These are phyloP conservation scores for Sporisorium sorghi DNA, from an alignment of 1,284 basidiomycete genomes.

Conservation along the genomic window DNA sequence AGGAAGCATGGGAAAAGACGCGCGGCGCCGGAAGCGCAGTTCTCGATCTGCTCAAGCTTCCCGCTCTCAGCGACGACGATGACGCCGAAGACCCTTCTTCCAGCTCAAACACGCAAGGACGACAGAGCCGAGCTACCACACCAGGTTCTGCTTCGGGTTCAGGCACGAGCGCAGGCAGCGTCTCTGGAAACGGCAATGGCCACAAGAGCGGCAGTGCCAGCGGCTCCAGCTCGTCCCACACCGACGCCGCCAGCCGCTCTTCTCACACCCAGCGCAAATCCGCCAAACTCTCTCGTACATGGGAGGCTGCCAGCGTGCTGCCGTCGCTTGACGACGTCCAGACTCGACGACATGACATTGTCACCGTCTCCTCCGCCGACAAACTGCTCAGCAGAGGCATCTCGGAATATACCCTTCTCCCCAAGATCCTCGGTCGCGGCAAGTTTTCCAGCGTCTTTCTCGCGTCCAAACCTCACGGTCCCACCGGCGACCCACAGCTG, in stretches of 20 bases:
- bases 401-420: constrained; percentile 68
- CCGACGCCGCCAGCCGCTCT: constrained; percentile 9
- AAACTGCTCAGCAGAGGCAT: constrained; percentile 65
- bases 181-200: constrained; percentile 3
- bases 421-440: constrained; percentile 65
- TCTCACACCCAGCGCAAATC: constrained; percentile 16
- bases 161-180: constrained; percentile 12
- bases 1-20: constrained; percentile 63
- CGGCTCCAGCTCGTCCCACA: constrained; percentile 22
- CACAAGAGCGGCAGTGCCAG: constrained; percentile 17
- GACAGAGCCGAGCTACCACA: constrained; percentile 28
- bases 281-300: constrained; percentile 17
- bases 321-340: constrained; percentile 43
- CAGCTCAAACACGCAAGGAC: constrained; percentile 5
- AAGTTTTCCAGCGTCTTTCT: constrained; percentile 69
- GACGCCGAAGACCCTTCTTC: constrained; percentile 21
- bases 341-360: constrained; percentile 26
- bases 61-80: constrained; percentile 33
- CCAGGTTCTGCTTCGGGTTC: constrained; percentile 38
- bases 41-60: constrained; percentile 53
- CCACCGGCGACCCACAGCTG: constrained; percentile 54
- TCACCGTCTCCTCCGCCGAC: constrained; percentile 61
- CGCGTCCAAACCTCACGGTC: constrained; percentile 58
- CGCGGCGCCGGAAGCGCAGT: constrained; percentile 64
- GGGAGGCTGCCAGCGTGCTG: constrained; percentile 36